Base-by-base conservation (phyloP, 768 basidiomycete genomes). In the Russula griseocarnosa region DNA sequence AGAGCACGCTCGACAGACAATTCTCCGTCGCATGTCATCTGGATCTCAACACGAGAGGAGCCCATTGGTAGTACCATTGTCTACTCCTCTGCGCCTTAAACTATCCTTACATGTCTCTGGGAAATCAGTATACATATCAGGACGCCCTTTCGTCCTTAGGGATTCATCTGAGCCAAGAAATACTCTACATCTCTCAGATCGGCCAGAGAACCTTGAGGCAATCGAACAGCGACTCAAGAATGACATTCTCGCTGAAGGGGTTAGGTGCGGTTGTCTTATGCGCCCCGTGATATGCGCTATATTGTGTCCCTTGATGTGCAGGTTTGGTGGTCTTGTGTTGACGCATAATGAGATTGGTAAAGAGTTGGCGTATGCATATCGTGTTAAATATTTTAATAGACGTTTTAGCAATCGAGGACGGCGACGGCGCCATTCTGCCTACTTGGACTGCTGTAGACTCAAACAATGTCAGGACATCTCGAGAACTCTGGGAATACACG, bases 31-130 rank as follows among this genome's bases (percentile, higher is more conserved):
- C 88, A 86, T 69, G 91, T 92, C 3, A 87, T 96, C 32, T 99
- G 94, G 94, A 93, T 98, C 75, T 97, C 90, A 32, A 97, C 96
- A 14, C 82, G 97, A 69, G 97, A 99, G 75, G 97, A 98, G 72
- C 94, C 95, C 5, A 85, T 96, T 58, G 85, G 94, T 93, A 74
- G 74, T 65, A 86, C 11, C 34, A 5, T 40, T 8, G 24, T 32
- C 32, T 10, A 18, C 50, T 62, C 49, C 46, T 10, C 34, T 16
- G 8, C n/a, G 3, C 9, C 44, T 6, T 10, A 51, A 51, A 5
- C 32, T 7, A 38, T 67, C 63, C 67, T 71, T 67, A 40, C 56
- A 61, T 50, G 1, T 44, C 22, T 9, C 28, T 50, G 53, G 22
- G 34, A 11, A 32, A 55, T 63, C 76, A 87, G 86, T 93, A 49